Base-by-base conservation (phyloP, 306 rosid genomes). In the Benincasa hispida region DNA sequence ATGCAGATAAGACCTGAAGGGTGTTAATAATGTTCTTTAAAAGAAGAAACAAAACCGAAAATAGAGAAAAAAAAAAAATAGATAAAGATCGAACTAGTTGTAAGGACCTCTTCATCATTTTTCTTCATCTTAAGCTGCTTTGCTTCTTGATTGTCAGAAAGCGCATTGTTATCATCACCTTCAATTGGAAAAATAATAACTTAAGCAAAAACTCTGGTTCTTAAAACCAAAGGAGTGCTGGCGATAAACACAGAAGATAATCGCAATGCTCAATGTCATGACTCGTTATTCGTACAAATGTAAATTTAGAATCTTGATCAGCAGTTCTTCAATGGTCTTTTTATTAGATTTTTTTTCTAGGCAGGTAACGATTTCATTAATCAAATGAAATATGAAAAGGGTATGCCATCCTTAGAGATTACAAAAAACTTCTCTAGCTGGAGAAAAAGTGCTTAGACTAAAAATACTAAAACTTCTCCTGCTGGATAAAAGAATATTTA, bases 1-100 rank as follows among this genome's bases (percentile, higher is more conserved):
- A 80, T 32, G 90, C 85, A 48, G 89, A 82, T 74, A 88, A 72
- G 59, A 57, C 90, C 99, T 92, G 78, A 69, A 77, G 22, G 67
- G 78, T 80, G 60, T 72, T 77, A 76, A 77, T 9, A n/a, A 48
- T 34, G 81, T 42, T 72, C 69, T 18, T 34, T 18, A 58, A 11
- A 50, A 18, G 32, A 53, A 67, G 75, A 57, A 25, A 69, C 45
- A 76, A 47, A 9, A 39, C 27, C 4, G 2, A 42, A 47, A 7
- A 22, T 5, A 45, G 24, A 25, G 75, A 30, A 11, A 0, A 32
- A 30, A 11, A 0, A 32, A 69, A 69, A 41, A 50, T 9, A 53
- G 28, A 30, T 53, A 37, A 17, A 50, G 39, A 50, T 30, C 5
- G 6, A 18, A 12, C 32, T n/a, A 74, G 12, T 3, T 50, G 47